Evolutionary conservation across 441 rosid genomes (phyloP).

Genomic region (Arabidopsis hybrid): DNA sequence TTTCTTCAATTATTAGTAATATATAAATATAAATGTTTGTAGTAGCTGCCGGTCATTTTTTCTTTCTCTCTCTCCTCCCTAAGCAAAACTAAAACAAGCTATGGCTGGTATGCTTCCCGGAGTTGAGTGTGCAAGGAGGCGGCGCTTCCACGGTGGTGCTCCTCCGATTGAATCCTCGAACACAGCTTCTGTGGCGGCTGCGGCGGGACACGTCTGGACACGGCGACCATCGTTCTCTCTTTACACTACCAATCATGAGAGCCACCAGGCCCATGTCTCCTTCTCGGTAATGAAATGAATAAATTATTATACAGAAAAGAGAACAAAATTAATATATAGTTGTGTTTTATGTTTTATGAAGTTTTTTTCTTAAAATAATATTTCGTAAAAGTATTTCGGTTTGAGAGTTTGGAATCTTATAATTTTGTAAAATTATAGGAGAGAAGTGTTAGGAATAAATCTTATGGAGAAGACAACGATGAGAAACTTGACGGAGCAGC

Average conservation of each 20-base stretch:
- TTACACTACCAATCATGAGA: slow-evolving; percentile 59
- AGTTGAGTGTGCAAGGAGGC: slow-evolving; percentile 86
- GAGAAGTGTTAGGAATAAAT: slow-evolving; percentile 45
- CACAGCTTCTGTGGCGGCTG: slow-evolving; percentile 31
- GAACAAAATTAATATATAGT: too few species aligned
- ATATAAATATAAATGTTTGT: slow-evolving; percentile 1
- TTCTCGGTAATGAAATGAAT: slow-evolving; percentile 53
- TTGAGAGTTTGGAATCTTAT: not conserved
- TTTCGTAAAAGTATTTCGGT: not conserved
- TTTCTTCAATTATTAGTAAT: slow-evolving; percentile 34
- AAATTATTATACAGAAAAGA: not conserved
- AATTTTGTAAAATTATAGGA: slow-evolving; percentile 28
- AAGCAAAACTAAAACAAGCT: slow-evolving; percentile 20
- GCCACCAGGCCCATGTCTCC: slow-evolving; percentile 50
- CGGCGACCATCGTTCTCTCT: slow-evolving; percentile 70
- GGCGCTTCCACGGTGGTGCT: slow-evolving; percentile 73
- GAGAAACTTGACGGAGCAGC: slow-evolving; percentile 70
- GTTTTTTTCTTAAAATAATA: too few species aligned
- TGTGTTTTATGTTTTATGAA: too few species aligned
- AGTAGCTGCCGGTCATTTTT: not conserved
- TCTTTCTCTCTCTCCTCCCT: not conserved
- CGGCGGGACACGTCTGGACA: slow-evolving; percentile 40
- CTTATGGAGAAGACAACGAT: slow-evolving; percentile 43
- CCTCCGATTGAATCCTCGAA: slow-evolving; percentile 49
- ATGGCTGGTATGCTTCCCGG: slow-evolving; percentile 97